Conservation (phyloP, 805 yeast species). For the Barnettozyma vustinii region DNA sequence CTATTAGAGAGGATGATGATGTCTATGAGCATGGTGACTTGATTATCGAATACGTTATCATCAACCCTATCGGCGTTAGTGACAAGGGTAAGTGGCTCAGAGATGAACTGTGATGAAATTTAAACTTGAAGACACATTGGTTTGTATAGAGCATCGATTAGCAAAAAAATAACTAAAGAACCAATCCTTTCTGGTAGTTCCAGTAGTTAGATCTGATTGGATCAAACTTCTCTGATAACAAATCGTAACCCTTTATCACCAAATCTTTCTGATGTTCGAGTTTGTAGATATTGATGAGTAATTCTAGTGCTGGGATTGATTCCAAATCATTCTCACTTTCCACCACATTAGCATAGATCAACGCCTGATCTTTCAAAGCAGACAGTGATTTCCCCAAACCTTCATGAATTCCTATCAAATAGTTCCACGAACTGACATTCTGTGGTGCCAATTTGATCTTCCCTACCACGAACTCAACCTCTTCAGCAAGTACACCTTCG, state of each 20-base stretch:
- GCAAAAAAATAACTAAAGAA: neutral
- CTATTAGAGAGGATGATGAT: slow-evolving; percentile 39
- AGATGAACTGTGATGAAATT: slow-evolving; percentile 21
- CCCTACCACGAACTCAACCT: slow-evolving; percentile 45
- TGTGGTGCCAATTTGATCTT: slow-evolving; percentile 63
- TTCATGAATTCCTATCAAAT: slow-evolving; percentile 55
- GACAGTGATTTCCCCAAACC: slow-evolving; percentile 25
- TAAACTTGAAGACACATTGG: neutral
- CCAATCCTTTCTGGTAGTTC: slow-evolving; percentile 37
- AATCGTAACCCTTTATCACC: slow-evolving; percentile 42
- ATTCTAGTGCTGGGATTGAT: slow-evolving; percentile 61
- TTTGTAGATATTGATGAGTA: slow-evolving; percentile 45
- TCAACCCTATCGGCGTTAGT: slow-evolving; percentile 37
- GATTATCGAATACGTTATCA: slow-evolving; percentile 42
- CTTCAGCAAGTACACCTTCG: slow-evolving; percentile 32
- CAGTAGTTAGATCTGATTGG: slow-evolving; percentile 61
- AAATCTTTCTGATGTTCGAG: slow-evolving; percentile 24
- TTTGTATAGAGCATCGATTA: neutral
- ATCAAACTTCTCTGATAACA: slow-evolving; percentile 50
- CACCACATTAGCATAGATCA: slow-evolving; percentile 33
- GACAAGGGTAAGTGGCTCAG: slow-evolving; percentile 12
- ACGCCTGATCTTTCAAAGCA: slow-evolving; percentile 42
- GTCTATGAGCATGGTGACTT: slow-evolving; percentile 44
- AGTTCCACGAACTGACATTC: slow-evolving; percentile 85
- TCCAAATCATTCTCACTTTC: slow-evolving; percentile 16